Percentiles rank a stretch among this genome's conserved stretches.
Evolutionary conservation across 23 red algal genomes (phyloP).

Genomic region (Cyanidioschyzon merolae): DNA sequence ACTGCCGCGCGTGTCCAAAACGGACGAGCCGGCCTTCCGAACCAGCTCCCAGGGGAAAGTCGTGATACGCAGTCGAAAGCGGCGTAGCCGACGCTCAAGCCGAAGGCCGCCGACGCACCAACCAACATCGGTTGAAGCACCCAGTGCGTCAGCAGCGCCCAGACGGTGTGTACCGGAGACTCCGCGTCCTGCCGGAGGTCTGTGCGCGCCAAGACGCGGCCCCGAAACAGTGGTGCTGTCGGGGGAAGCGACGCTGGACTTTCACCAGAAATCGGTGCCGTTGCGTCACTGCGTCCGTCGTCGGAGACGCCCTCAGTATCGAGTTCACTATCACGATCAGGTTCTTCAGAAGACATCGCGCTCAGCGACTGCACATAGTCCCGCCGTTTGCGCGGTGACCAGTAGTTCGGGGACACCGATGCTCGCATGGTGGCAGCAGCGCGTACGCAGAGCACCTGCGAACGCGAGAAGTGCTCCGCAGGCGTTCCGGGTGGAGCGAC

Average conservation of each 20-base stretch:
- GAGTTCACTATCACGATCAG: background rate
- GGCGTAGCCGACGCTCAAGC: slow-evolving; percentile 56
- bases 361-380: background rate
- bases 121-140: slow-evolving; percentile 71
- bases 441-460: background rate
- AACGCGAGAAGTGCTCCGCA: background rate
- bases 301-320: background rate
- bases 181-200: background rate
- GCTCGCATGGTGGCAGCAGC: too few relatives aligned
- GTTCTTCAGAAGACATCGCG: background rate
- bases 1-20: background rate
- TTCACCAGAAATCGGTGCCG: background rate
- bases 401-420: background rate
- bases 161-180: background rate
- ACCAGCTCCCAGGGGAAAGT: background rate
- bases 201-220: background rate
- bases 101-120: slow-evolving; percentile 60
- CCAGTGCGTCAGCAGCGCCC: slow-evolving; percentile 30
- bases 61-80: background rate
- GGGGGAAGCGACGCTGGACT: background rate
- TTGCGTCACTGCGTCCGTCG: background rate
- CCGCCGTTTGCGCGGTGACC: background rate
- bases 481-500: background rate
- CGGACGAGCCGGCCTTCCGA: background rate
- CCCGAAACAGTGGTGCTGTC: background rate